Evolutionary conservation across 768 basidiomycete genomes (phyloP), one percentile per base, ranked within the genome.

Genomic region (Pisolithus sp.): DNA sequence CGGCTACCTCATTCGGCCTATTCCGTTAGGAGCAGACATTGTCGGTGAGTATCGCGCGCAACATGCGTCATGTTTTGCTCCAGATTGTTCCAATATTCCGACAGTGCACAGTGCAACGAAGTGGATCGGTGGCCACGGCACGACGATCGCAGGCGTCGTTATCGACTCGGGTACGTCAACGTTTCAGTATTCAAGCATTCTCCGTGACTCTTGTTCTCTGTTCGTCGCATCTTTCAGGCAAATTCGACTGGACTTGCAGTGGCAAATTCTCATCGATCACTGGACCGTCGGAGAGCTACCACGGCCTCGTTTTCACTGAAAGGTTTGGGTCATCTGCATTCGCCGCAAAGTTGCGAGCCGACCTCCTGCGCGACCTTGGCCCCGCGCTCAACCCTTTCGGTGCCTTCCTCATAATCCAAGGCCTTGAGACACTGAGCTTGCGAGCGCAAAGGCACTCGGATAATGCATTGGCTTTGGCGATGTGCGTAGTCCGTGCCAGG

Each of bases 101-200:
- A 13, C 20, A 76, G 78, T 79, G 0, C 76, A 81, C 57, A 78
- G 76, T 30, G 79, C 79, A 2, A 84, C 82, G 0, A 84, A 86
- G 59, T 85, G 83, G 84, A 80, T 85, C 6, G 73, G 81, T 1
- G 81, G 81, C 0, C 81, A 82, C 46, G 83, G 85, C 18, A 83
- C 81, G 9, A 82, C 80, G 9, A 78, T 85, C 48, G 83, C 73
- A 0, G 85, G 85, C 36, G 78, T 84, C 17, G 66, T 85, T 28
- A 57, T 86, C 26, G 84, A 86, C 56, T 69, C 72, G 12, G 83
- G 82, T 71, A 63, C 24, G 62, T 67, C 58, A 36, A 57, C 50
- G 4, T 13, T 3, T 26, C 26, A 30, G 21, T 26, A 30, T 41
- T 26, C 17, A 26, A 2, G 23, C 2, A 30, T 50, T 12, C 18